Conservation (phyloP, 2,329 filamentous ascomycete genomes). For the Alternaria gansuensis region DNA sequence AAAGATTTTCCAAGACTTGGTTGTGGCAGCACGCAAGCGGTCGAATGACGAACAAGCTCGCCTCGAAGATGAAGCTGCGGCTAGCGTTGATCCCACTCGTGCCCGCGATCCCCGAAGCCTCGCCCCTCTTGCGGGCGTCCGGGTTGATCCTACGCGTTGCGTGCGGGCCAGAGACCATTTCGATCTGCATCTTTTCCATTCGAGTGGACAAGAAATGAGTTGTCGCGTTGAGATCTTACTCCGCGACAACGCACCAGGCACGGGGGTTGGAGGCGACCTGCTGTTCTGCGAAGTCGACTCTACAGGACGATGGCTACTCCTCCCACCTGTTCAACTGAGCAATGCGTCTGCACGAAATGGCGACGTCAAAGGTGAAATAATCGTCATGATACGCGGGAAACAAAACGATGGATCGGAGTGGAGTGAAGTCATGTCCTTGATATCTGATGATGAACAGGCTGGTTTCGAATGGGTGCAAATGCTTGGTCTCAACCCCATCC, state of each 20-base stretch:
- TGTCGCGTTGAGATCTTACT: conserved; percentile 89
- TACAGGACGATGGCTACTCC: conserved; percentile 81
- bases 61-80: conserved; percentile 85
- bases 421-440: conserved; percentile 84
- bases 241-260: conserved; percentile 77
- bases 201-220: conserved; percentile 86
- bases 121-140: conserved; percentile 72
- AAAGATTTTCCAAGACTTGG: conserved; percentile 73
- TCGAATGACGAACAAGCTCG: conserved; percentile 76
- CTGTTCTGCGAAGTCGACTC: conserved; percentile 89
- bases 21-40: conserved; percentile 77
- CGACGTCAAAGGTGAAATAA: conserved; percentile 74
- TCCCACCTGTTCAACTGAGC: conserved; percentile 81
- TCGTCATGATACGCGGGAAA: conserved; percentile 85
- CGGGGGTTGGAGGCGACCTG: conserved; percentile 78
- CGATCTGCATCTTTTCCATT: conserved; percentile 83
- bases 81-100: conserved; percentile 80
- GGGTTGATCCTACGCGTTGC: conserved; percentile 78
- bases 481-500: conserved; percentile 72
- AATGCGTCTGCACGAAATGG: conserved; percentile 83
- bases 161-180: conserved; percentile 93
- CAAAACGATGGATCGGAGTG: conserved; percentile 71
- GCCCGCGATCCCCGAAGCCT: conserved; percentile 82
- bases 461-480: conserved; percentile 88
- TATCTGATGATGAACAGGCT: conserved; percentile 77